Conservation (phyloP, 2,329 filamentous ascomycete species). For the Fusarium napiforme region DNA sequence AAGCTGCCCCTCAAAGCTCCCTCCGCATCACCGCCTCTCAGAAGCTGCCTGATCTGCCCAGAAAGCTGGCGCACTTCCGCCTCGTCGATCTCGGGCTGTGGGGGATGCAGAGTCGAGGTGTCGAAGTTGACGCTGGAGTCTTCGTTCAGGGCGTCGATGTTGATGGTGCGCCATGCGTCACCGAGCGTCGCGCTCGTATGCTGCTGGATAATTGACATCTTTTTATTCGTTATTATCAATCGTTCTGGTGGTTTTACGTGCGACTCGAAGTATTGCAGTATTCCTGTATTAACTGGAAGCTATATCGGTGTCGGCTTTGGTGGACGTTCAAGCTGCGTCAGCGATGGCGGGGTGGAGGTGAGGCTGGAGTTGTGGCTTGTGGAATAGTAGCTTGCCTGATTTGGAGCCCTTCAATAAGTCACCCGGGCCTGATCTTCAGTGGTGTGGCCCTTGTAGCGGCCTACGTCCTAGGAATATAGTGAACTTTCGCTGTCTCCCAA, state of each 20-base stretch:
- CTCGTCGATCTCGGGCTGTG: constrained; percentile 78
- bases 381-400: background rate
- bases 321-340: constrained; percentile 46
- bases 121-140: constrained; percentile 95
- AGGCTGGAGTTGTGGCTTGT: constrained; percentile 42
- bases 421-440: background rate
- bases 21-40: constrained; percentile 87
- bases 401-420: background rate
- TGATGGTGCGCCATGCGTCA: constrained; percentile 86
- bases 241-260: background rate
- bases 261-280: constrained; percentile 4
- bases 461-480: background rate
- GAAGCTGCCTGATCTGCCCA: constrained; percentile 85
- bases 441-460: background rate
- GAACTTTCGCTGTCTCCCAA: background rate
- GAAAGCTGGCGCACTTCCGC: constrained; percentile 81
- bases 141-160: constrained; percentile 90
- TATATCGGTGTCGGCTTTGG: constrained; percentile 31
- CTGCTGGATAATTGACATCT: constrained; percentile 76
- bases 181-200: constrained; percentile 68
- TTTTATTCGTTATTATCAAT: background rate
- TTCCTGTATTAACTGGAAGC: constrained; percentile 14
- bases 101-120: constrained; percentile 81
- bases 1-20: constrained; percentile 86
- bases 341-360: constrained; percentile 47